Conservation (phyloP, 2,329 filamentous ascomycete genomes). For the Nigrospora sphaerica region DNA sequence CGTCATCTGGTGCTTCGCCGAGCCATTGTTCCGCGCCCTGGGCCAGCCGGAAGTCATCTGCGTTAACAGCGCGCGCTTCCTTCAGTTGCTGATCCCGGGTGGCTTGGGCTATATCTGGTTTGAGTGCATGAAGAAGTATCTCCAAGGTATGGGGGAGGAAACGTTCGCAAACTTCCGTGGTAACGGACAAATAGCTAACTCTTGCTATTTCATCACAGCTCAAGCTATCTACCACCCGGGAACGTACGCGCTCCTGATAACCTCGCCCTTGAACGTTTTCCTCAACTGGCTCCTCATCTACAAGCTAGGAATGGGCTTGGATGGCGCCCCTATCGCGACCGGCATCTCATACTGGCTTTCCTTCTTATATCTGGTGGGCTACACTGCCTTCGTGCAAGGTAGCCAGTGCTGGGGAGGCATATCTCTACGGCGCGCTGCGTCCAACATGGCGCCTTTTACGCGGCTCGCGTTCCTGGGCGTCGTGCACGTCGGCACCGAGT, state of each 20-base stretch:
- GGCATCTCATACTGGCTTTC: conserved; percentile 83
- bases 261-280: conserved; percentile 71
- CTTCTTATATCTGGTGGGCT: conserved; percentile 68
- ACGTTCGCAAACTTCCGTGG: too few species aligned
- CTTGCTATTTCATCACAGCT: conserved; percentile 30
- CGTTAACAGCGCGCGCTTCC: conserved; percentile 63
- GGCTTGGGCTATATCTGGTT: conserved; percentile 86
- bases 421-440: conserved; percentile 52
- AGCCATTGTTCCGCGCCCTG: conserved; percentile 64
- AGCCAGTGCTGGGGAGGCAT: conserved; percentile 75
- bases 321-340: conserved; percentile 76
- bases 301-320: conserved; percentile 60
- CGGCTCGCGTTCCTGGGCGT: conserved; percentile 70
- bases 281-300: conserved; percentile 80
- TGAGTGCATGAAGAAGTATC: conserved; percentile 76
- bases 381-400: conserved; percentile 63
- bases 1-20: conserved; percentile 67
- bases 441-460: conserved; percentile 64
- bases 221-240: conserved; percentile 76
- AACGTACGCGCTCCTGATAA: conserved; percentile 75
- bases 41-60: conserved; percentile 77
- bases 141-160: conserved; percentile 41
- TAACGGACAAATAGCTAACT: background rate
- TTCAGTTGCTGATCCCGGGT: conserved; percentile 69
- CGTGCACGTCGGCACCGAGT: conserved; percentile 81